A percentile compares a stretch with the other conserved stretches of the same genome.
Conservation (phyloP, 1,139 yeast genomes). For the Scheffersomyces parashehatae region DNA sequence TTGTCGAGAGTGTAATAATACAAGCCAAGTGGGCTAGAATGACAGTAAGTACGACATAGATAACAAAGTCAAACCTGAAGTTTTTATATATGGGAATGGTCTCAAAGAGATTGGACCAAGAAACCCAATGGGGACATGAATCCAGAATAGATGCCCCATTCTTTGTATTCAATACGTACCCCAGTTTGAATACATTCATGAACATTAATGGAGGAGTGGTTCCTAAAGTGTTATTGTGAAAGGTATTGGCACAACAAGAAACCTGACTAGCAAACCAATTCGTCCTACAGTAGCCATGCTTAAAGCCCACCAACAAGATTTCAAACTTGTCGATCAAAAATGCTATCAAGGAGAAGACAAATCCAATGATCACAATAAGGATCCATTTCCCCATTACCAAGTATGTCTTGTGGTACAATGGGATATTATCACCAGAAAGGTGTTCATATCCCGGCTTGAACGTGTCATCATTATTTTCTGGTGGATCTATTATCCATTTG, state of each 20-base stretch:
- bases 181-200: conserved; percentile 24
- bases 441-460: background rate
- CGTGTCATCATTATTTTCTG: conserved; percentile 2
- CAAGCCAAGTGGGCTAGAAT: conserved; percentile 50
- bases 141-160: conserved; percentile 2
- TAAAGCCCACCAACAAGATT: conserved; percentile 51
- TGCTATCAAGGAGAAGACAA: conserved; percentile 52
- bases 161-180: conserved; percentile 14
- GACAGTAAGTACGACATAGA: conserved; percentile 44
- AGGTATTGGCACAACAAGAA: conserved; percentile 36
- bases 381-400: conserved; percentile 46
- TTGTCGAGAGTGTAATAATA: conserved; percentile 49
- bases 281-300: conserved; percentile 53
- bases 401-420: conserved; percentile 27
- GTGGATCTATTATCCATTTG: conserved; percentile 23
- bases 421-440: conserved; percentile 12
- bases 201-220: conserved; percentile 1
- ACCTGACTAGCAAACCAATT: conserved; percentile 50
- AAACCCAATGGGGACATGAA: conserved; percentile 44
- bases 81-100: conserved; percentile 15
- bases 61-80: conserved; percentile 30
- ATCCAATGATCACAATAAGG: conserved; percentile 49
- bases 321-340: conserved; percentile 54
- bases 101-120: conserved; percentile 43
- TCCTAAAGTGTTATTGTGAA: background rate